Evolutionary conservation across 2,329 filamentous ascomycete species (phyloP).

Genomic region (Ascosphaera apis): DNA sequence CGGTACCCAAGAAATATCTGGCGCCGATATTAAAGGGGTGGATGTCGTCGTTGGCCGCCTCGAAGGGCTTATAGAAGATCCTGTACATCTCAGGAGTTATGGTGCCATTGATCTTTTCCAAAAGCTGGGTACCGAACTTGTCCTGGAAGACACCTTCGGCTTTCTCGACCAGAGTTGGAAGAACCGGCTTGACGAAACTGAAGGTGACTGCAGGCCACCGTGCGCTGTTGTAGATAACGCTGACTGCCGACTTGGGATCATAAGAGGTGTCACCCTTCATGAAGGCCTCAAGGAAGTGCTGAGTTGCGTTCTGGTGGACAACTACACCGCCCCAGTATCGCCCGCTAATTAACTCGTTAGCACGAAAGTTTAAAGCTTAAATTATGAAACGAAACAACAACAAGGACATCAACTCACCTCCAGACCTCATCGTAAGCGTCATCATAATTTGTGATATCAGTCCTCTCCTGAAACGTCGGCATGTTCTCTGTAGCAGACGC

Average conservation of each 20-base stretch:
- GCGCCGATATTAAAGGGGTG: constrained; percentile 1
- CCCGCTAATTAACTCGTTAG: not conserved
- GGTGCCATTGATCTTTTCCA: not conserved
- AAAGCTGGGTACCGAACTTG: not conserved
- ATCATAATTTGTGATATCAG: not conserved
- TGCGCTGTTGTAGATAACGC: constrained; percentile 23
- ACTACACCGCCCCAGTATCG: not conserved
- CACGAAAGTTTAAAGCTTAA: not conserved
- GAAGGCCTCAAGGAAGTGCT: constrained; percentile 17
- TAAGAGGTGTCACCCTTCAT: constrained; percentile 32
- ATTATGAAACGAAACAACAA: not conserved
- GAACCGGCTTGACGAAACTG: not conserved
- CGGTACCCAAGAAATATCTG: constrained; percentile 1
- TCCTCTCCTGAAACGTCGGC: not conserved
- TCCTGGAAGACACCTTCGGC: not conserved
- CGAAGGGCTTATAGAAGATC: not conserved
- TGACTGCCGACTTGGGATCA: constrained; percentile 32
- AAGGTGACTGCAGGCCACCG: not conserved
- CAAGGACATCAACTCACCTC: not conserved
- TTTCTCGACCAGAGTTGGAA: not conserved
- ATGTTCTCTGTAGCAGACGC: not conserved
- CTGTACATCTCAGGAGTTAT: not conserved
- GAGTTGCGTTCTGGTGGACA: not conserved
- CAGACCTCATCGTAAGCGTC: not conserved
- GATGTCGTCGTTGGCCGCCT: not conserved